Base-by-base conservation (phyloP, 345 rosid genomes). In the Euphorbia peplus region DNA sequence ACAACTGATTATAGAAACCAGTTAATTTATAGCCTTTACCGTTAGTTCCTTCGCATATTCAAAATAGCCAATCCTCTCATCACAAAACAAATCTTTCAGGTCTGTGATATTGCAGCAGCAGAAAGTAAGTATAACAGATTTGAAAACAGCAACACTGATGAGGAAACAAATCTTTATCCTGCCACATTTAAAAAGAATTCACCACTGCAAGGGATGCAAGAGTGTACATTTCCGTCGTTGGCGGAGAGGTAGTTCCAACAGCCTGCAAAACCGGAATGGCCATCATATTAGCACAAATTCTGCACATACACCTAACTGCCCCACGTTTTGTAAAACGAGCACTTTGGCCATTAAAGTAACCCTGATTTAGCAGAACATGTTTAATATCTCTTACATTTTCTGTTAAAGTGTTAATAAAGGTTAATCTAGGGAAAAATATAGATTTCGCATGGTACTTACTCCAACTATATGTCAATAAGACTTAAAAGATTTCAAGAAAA, bases 41-140 rank as follows among this genome's bases (percentile, higher is more conserved):
- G 77, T 81, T 55, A 88, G 86, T 78, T 88, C 88, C 79, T 83
- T 87, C 18, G 91, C 87, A 73, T 73, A 86, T 44, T 80, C 91
- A 68, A 90, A 77, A 78, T 83, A 82, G 52, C 98, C 92, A 66
- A 72, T 63, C 84, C 82, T 85, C 79, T 81, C 86, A 55, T 85
- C 81, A 29, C 67, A 60, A 69, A 90, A 90, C 76, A 87, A 76
- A 60, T 90, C 88, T 76, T 76, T 86, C 63, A 90, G 78, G 66
- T 78, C 96, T 92, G 76, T 64, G 53, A 54, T 37, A 47, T 59
- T 51, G 13, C 35, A 67, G 24, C 56, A 69, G 25, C 52, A 29
- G 32, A 42, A 55, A 69, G 48, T 19, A 12, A 15, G 15, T 21
- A 14, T 48, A n/a, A 59, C 15, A 59, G 67, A 62, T 57, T 64